Percentiles rank a stretch among this genome's conserved stretches.
These are phyloP conservation scores for Ceratocystis albifundus DNA, from an alignment of 2,329 filamentous ascomycete genomes.

Conservation along the genomic window DNA sequence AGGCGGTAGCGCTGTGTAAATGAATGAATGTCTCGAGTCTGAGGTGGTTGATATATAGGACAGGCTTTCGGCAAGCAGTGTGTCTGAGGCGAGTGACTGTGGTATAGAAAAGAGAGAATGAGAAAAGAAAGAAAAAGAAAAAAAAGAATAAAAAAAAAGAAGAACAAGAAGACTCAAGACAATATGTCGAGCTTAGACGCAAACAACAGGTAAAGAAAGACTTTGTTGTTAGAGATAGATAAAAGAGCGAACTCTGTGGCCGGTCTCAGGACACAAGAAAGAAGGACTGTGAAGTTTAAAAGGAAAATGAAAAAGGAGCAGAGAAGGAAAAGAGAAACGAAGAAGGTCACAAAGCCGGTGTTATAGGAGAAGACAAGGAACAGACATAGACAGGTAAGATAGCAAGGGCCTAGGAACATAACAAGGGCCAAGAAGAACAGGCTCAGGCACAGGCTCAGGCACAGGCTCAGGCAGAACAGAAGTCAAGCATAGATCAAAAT, in stretches of 20 bases:
- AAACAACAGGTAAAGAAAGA: neutral
- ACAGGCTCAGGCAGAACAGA: neutral
- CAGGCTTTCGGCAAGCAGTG: neutral
- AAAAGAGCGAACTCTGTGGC: neutral
- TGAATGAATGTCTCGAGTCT: constrained; percentile 13
- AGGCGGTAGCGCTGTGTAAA: neutral
- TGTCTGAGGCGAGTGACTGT: constrained; percentile 14
- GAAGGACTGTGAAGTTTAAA: neutral
- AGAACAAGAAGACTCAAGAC: constrained; percentile 2
- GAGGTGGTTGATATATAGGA: constrained; percentile 10
- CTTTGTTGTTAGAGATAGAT: constrained; percentile 2
- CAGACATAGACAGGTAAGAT: neutral
- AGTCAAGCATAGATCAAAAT: too few relatives aligned
- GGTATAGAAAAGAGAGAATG: constrained; percentile 10
- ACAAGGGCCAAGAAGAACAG: too few relatives aligned
- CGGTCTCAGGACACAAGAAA: neutral
- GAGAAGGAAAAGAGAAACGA: constrained; percentile 3
- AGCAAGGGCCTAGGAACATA: neutral
- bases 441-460: neutral
- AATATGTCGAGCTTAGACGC: neutral
- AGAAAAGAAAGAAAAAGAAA: constrained; percentile 19
- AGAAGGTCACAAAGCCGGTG: constrained; percentile 14
- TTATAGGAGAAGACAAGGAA: constrained; percentile 9
- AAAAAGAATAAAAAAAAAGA: constrained; percentile 18
- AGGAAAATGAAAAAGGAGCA: neutral